Percentiles rank a stretch among this genome's conserved stretches.
Evolutionary conservation across 2,329 filamentous ascomycete genomes (phyloP).

Genomic region (Stemphylium beticola): DNA sequence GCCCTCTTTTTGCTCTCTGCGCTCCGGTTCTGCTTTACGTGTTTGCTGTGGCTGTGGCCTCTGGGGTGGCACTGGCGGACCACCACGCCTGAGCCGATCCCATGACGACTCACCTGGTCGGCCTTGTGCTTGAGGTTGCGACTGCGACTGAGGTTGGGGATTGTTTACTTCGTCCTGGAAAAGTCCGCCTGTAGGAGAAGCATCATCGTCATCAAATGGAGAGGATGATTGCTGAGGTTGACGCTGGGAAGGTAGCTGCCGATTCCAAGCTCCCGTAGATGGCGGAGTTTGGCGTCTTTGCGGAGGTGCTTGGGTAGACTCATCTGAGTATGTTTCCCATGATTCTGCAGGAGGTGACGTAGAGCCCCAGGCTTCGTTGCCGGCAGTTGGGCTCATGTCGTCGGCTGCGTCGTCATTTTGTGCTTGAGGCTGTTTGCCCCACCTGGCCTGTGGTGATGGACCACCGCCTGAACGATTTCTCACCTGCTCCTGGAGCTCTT

Average conservation of each 20-base stretch:
- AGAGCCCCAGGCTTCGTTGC: slow-evolving; percentile 44
- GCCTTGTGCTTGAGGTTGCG: slow-evolving; percentile 20
- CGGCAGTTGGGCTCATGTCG: slow-evolving; percentile 53
- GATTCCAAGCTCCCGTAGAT: slow-evolving; percentile 9
- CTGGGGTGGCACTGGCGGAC: slow-evolving; percentile 21
- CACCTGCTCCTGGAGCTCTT: slow-evolving; percentile 29
- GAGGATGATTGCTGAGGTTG: slow-evolving; percentile 15
- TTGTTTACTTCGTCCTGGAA: slow-evolving; percentile 41
- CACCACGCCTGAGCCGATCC: slow-evolving; percentile 52
- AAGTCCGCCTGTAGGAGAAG: slow-evolving; percentile 47
- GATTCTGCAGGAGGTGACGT: slow-evolving; percentile 10
- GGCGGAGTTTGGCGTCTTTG: slow-evolving; percentile 17
- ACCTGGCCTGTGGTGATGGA: slow-evolving; percentile 48
- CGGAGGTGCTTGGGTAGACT: slow-evolving; percentile 12
- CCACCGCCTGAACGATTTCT: slow-evolving; percentile 31
- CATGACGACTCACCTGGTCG: slow-evolving; percentile 49
- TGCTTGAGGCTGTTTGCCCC: slow-evolving; percentile 23
- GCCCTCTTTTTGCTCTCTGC: slow-evolving; percentile 34
- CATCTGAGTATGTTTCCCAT: slow-evolving; percentile 24
- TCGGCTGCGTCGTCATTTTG: slow-evolving; percentile 41
- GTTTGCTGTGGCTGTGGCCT: slow-evolving; percentile 18
- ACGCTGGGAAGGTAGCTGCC: slow-evolving; percentile 7
- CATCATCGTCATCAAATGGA: slow-evolving; percentile 41
- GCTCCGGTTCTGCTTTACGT: slow-evolving; percentile 24
- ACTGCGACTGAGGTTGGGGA: slow-evolving; percentile 5